Percentiles rank a stretch among this genome's conserved stretches.
Evolutionary conservation across 2,329 filamentous ascomycete genomes (phyloP).

Genomic region (Chlorencoelia australis): DNA sequence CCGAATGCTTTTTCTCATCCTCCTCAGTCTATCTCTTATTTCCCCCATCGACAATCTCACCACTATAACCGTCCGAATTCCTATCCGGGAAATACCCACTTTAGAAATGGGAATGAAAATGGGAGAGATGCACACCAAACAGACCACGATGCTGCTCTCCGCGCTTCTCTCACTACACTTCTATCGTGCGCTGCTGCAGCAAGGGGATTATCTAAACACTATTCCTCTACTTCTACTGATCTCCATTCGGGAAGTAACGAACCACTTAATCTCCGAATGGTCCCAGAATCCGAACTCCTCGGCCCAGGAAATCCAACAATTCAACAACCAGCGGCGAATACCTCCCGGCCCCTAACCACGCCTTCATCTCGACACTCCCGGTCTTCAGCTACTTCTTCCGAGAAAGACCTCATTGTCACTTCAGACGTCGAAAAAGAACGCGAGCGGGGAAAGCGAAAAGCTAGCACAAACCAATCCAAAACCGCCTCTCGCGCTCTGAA

Average conservation of each 20-base stretch:
- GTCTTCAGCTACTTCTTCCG: constrained; percentile 17
- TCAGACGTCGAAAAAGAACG: background rate
- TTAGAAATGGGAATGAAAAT: constrained; percentile 22
- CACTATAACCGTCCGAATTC: constrained; percentile 15
- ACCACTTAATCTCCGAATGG: constrained; percentile 44
- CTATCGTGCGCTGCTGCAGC: constrained; percentile 89
- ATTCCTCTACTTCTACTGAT: constrained; percentile 17
- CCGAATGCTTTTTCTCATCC: constrained; percentile 90
- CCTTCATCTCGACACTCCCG: constrained; percentile 13
- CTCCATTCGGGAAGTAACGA: constrained; percentile 12
- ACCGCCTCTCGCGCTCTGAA: constrained; percentile 35
- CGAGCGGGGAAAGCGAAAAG: constrained; percentile 35
- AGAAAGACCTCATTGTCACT: constrained; percentile 26
- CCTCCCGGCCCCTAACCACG: constrained; percentile 19
- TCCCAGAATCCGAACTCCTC: constrained; percentile 51
- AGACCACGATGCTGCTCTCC: constrained; percentile 86
- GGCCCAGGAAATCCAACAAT: constrained; percentile 21
- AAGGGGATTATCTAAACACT: constrained; percentile 62
- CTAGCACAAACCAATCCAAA: constrained; percentile 20
- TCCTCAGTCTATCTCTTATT: constrained; percentile 39
- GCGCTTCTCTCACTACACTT: constrained; percentile 87
- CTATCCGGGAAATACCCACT: constrained; percentile 28
- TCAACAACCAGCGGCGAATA: constrained; percentile 24
- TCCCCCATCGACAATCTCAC: constrained; percentile 24
- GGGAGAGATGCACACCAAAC: constrained; percentile 57